phyloP scores from a whole-genome alignment of 148 eudicot genomes.

The Nepenthes gracilis region DNA sequence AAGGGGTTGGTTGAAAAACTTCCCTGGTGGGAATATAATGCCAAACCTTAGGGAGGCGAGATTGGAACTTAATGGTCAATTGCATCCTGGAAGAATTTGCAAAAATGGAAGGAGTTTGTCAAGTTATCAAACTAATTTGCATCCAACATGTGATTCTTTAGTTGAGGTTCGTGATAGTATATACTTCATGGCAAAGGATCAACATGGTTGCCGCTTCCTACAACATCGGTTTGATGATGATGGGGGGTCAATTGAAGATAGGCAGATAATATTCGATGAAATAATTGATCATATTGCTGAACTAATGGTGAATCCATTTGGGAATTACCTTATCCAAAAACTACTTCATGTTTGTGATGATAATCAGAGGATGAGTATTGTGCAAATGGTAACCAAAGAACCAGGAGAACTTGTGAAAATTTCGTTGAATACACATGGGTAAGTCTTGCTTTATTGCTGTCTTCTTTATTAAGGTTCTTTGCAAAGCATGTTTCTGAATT shows the following conservation, averaged over 20 bases:
- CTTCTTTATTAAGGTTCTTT: not conserved
- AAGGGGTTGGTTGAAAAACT: conserved; percentile 14
- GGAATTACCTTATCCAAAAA: conserved; percentile 54
- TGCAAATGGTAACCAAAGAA: conserved; percentile 22
- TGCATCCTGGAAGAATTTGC: conserved; percentile 14
- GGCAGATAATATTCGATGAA: conserved; percentile 26
- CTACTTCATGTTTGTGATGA: conserved; percentile 39
- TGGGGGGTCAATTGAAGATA: conserved; percentile 24
- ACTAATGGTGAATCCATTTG: conserved; percentile 41
- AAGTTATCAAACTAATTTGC: conserved; percentile 12
- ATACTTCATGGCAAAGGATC: conserved; percentile 38
- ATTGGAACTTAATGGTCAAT: conserved; percentile 10
- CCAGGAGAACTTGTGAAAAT: conserved; percentile 35
- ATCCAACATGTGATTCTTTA: conserved; percentile 21
- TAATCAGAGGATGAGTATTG: conserved; percentile 40
- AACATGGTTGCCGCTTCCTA: conserved; percentile 34
- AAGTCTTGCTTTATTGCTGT: not conserved
- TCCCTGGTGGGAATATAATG: conserved; percentile 11
- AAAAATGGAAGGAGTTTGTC: conserved; percentile 14
- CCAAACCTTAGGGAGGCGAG: conserved; percentile 16
- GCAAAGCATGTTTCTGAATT: not conserved
- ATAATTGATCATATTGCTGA: conserved; percentile 28
- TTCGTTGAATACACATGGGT: conserved; percentile 56
- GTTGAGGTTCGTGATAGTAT: conserved; percentile 29
- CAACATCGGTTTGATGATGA: conserved; percentile 34